phyloP scores from a whole-genome alignment of 257 asterid genomes.

The Linaria vulgaris region DNA sequence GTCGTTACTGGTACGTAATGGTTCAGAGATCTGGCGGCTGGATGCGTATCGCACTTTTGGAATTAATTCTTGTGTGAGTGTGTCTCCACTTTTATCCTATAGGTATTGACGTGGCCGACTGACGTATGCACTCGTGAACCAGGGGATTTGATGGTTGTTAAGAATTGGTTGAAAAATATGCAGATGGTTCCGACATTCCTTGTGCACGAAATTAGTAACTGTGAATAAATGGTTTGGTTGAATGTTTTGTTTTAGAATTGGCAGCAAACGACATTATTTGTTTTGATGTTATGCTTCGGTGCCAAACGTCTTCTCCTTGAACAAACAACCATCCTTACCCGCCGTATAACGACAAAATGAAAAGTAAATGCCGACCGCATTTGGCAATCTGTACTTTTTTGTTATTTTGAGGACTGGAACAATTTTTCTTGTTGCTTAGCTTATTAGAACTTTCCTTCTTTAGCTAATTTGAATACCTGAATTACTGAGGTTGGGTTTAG shows the following conservation, averaged over 20 bases:
- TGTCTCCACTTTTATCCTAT: background rate
- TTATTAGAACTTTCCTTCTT: no score
- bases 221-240: no score
- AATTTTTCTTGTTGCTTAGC: no score
- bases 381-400: no score
- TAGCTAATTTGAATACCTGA: background rate
- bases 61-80: background rate
- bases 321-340: no score
- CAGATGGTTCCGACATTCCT: background rate
- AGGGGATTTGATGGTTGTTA: background rate
- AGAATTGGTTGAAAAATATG: no score
- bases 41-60: background rate
- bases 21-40: background rate
- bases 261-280: no score
- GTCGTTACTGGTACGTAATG: background rate
- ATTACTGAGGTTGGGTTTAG: slow-evolving; percentile 4
- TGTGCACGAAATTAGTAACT: background rate
- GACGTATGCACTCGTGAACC: background rate
- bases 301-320: background rate
- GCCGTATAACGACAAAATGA: no score
- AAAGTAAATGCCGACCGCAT: no score
- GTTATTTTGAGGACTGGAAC: no score
- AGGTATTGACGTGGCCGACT: background rate
- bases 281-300: background rate
- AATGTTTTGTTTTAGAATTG: no score